Conservation (phyloP, 106 monocot genomes). For the Dendrobium nobile region DNA sequence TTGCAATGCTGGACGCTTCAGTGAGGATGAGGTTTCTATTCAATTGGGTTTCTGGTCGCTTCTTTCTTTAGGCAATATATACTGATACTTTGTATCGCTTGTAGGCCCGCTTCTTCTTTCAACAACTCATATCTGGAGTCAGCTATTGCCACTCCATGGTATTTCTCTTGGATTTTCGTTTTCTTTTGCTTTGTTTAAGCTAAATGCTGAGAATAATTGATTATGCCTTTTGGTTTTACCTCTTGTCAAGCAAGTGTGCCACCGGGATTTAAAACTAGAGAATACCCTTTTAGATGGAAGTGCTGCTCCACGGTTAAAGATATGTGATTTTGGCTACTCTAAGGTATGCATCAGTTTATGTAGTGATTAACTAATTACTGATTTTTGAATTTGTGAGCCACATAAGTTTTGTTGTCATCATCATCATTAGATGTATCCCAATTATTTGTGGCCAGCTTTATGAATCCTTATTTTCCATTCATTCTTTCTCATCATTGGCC, state of each 20-base stretch:
- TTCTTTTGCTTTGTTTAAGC: background rate
- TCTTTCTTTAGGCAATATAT: background rate
- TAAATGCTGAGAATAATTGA: background rate
- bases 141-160: conserved; percentile 99
- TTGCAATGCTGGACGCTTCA: conserved; percentile 84
- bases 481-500: too few relatives aligned
- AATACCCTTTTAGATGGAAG: conserved; percentile 97
- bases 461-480: too few relatives aligned
- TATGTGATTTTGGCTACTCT: conserved; percentile 99
- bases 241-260: conserved; percentile 93
- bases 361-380: background rate
- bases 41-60: background rate
- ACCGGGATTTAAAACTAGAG: conserved; percentile 93
- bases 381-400: background rate
- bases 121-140: conserved; percentile 95
- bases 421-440: too few relatives aligned
- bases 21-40: conserved; percentile 59
- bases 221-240: conserved; percentile 2
- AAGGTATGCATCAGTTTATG: conserved; percentile 41
- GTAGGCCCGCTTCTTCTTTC: conserved; percentile 95
- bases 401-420: background rate
- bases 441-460: too few relatives aligned
- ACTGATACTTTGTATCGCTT: conserved; percentile 5
- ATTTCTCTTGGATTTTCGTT: background rate
- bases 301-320: conserved; percentile 82